Evolutionary conservation across 2,329 filamentous ascomycete genomes (phyloP).

Genomic region (Colletotrichum paranaense): DNA sequence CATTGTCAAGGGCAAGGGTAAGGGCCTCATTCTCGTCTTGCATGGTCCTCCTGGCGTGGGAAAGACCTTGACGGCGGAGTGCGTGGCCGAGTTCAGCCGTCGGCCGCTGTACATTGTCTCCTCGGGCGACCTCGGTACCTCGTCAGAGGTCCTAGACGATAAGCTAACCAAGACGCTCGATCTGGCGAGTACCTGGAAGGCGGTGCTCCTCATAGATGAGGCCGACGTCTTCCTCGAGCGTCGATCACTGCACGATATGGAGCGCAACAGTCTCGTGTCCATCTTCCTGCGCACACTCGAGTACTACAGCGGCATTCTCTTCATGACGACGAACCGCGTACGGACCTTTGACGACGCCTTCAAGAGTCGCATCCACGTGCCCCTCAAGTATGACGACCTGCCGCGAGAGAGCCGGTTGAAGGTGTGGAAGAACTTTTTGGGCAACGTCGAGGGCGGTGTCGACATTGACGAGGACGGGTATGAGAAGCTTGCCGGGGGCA

Average conservation of each 20-base stretch:
- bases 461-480: conserved; percentile 60
- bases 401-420: conserved; percentile 73
- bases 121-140: conserved; percentile 78
- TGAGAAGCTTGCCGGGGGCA: conserved; percentile 72
- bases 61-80: conserved; percentile 62
- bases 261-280: conserved; percentile 86
- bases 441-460: conserved; percentile 13
- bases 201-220: conserved; percentile 87
- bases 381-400: conserved; percentile 82
- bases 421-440: conserved; percentile 33
- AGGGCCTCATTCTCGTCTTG: conserved; percentile 60
- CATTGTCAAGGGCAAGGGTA: conserved; percentile 56
- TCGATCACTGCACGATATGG: conserved; percentile 83
- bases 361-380: conserved; percentile 88
- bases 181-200: conserved; percentile 87
- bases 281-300: conserved; percentile 65
- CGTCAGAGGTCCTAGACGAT: conserved; percentile 71
- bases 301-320: conserved; percentile 62
- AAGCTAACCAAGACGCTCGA: conserved; percentile 83
- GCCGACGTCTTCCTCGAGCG: conserved; percentile 88
- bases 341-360: conserved; percentile 90
- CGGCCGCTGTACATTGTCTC: conserved; percentile 62
- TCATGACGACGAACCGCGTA: conserved; percentile 64
- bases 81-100: conserved; percentile 60
- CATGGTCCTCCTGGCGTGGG: conserved; percentile 61